Conservation (phyloP, 768 basidiomycete species). For the Pulveroboletus sp. region DNA sequence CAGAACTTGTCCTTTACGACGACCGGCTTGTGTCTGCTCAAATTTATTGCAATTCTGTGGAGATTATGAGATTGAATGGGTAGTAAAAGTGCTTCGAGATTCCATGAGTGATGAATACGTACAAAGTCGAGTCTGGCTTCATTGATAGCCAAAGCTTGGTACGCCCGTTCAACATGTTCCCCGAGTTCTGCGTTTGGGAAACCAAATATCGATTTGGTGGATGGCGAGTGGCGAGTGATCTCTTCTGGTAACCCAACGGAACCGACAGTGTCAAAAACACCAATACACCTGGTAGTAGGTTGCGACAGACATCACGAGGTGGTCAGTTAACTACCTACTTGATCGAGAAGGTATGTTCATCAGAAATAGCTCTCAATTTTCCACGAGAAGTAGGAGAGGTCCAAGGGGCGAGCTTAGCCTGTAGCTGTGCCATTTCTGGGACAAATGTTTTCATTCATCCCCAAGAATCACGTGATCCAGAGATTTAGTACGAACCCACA, state of each 20-base stretch:
- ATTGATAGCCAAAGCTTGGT: slow-evolving; percentile 66
- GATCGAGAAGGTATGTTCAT: slow-evolving; percentile 49
- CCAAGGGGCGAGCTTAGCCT: slow-evolving; percentile 50
- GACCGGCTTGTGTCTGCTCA: slow-evolving; percentile 50
- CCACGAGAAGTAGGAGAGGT: slow-evolving; percentile 48
- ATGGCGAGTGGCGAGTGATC: slow-evolving; percentile 41
- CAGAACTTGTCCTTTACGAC: slow-evolving; percentile 50
- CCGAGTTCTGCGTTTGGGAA: slow-evolving; percentile 59
- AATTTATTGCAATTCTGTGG: slow-evolving; percentile 58
- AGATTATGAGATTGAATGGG: background rate
- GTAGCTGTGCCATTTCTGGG: slow-evolving; percentile 36
- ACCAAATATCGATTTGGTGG: slow-evolving; percentile 53
- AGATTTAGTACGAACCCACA: slow-evolving; percentile 33
- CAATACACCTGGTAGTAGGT: slow-evolving; percentile 46
- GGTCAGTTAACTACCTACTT: slow-evolving; percentile 41
- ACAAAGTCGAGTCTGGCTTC: slow-evolving; percentile 69
- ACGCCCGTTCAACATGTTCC: slow-evolving; percentile 58
- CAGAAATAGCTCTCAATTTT: slow-evolving; percentile 45
- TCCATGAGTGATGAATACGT: slow-evolving; percentile 18
- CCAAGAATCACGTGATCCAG: background rate
- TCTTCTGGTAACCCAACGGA: slow-evolving; percentile 68
- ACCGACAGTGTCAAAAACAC: slow-evolving; percentile 78
- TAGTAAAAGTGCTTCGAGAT: background rate
- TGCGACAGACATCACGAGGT: background rate
- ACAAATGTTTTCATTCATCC: background rate